Evolutionary conservation across 176 grass and related monocot species (phyloP).

Genomic region (Zea luxurians): DNA sequence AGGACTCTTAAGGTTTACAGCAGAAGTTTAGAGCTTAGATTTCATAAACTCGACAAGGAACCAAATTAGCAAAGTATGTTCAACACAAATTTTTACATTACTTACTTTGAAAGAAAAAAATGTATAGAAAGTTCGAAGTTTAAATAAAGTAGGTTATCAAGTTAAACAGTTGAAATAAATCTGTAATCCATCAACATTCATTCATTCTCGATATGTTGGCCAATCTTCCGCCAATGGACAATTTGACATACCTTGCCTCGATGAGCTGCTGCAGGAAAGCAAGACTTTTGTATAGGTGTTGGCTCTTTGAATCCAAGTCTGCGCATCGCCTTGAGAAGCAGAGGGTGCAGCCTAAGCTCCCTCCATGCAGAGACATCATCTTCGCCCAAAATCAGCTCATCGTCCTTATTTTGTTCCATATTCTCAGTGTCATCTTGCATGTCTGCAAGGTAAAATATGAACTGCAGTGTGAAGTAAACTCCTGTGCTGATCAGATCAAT

Average conservation of each 20-base stretch:
- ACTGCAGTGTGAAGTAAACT: constrained; percentile 9
- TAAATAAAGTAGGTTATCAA: neutral
- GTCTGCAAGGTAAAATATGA: constrained; percentile 26
- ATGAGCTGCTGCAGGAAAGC: constrained; percentile 84
- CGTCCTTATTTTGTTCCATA: constrained; percentile 38
- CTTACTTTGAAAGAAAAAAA: constrained; percentile 4
- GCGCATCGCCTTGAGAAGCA: constrained; percentile 65
- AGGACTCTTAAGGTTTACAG: neutral
- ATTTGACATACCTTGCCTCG: constrained; percentile 80
- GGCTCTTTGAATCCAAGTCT: constrained; percentile 86
- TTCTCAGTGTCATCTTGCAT: constrained; percentile 22
- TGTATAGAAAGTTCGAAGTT: neutral
- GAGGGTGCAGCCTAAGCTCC: constrained; percentile 75
- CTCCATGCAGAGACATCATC: constrained; percentile 78
- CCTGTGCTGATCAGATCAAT: constrained; percentile 1
- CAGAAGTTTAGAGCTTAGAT: neutral
- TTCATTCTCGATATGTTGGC: neutral
- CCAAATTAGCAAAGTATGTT: neutral
- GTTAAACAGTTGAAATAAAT: constrained; percentile 11
- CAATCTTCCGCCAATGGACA: constrained; percentile 5
- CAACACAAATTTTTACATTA: neutral
- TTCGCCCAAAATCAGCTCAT: constrained; percentile 57
- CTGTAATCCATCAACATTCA: neutral
- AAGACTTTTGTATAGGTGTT: constrained; percentile 83
- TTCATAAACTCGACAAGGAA: neutral